Conservation (phyloP, 169 alveolate species). For the Cytauxzoon felis region DNA sequence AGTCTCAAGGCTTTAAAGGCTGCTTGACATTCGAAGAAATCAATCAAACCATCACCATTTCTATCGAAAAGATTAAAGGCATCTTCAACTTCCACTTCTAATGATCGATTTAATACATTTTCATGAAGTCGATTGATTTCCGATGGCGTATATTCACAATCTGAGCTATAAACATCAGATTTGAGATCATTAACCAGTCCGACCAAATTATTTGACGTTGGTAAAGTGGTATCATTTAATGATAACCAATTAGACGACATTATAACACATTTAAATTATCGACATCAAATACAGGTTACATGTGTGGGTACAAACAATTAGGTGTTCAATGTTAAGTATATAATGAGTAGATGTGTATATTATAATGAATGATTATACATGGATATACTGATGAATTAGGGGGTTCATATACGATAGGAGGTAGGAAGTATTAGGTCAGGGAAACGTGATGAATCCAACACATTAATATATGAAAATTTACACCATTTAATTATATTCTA, state of each 20-base stretch:
- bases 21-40: slow-evolving; percentile 59
- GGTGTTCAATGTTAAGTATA: too few species aligned
- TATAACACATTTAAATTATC: not conserved
- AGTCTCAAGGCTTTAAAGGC: slow-evolving; percentile 63
- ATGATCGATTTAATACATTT: slow-evolving; percentile 42
- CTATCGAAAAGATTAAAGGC: slow-evolving; percentile 57
- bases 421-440: too few species aligned
- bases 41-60: slow-evolving; percentile 25
- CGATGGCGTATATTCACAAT: slow-evolving; percentile 13
- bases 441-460: too few species aligned
- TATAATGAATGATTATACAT: too few species aligned
- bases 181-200: slow-evolving; percentile 3
- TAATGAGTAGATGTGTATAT: too few species aligned
- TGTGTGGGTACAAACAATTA: too few species aligned
- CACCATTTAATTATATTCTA: too few species aligned
- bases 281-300: too few species aligned
- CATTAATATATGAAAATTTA: too few species aligned
- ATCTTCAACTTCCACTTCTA: slow-evolving; percentile 55
- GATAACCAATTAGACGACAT: not conserved
- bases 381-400: too few species aligned
- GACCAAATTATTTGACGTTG: slow-evolving; percentile 6
- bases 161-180: slow-evolving; percentile 36
- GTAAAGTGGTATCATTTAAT: not conserved
- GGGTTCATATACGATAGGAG: too few species aligned
- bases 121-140: slow-evolving; percentile 14